phyloP scores from a whole-genome alignment of 139 green algal species.

The Tetradesmus lagerheimii region DNA sequence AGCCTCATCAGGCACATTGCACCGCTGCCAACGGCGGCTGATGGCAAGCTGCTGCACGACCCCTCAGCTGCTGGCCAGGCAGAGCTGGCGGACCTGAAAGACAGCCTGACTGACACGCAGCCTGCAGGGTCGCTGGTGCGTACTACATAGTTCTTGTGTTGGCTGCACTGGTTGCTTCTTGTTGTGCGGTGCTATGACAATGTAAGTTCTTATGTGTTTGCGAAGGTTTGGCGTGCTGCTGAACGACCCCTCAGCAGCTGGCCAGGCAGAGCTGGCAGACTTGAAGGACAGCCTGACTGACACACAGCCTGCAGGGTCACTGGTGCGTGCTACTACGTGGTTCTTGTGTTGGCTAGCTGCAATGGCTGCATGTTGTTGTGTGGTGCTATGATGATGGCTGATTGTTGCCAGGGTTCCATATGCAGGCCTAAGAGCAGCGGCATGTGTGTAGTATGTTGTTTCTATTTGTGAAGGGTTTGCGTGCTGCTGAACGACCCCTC shows the following conservation, averaged over 20 bases:
- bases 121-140: slow-evolving; percentile 38
- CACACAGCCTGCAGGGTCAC: slow-evolving; percentile 67
- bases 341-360: not conserved
- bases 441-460: too few relatives aligned
- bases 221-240: slow-evolving; percentile 60
- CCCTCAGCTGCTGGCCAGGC: slow-evolving; percentile 49
- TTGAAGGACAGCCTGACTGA: slow-evolving; percentile 85
- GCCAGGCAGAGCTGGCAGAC: slow-evolving; percentile 84
- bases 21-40: slow-evolving; percentile 66
- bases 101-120: slow-evolving; percentile 87
- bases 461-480: too few relatives aligned
- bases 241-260: slow-evolving; percentile 56
- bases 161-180: not conserved
- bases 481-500: slow-evolving; percentile 57
- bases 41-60: slow-evolving; percentile 67
- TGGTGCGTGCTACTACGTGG: not conserved
- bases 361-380: not conserved
- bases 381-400: too few relatives aligned
- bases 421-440: too few relatives aligned
- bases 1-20: slow-evolving; percentile 79
- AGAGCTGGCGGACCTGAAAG: slow-evolving; percentile 90
- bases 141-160: not conserved
- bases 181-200: too few relatives aligned
- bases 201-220: too few relatives aligned
- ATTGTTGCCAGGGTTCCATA: too few relatives aligned